A percentile compares a stretch with the other conserved stretches of the same genome.
Evolutionary conservation across 192 early-diverging fungal genomes (phyloP).

Genomic region (Geranomyces variabilis): DNA sequence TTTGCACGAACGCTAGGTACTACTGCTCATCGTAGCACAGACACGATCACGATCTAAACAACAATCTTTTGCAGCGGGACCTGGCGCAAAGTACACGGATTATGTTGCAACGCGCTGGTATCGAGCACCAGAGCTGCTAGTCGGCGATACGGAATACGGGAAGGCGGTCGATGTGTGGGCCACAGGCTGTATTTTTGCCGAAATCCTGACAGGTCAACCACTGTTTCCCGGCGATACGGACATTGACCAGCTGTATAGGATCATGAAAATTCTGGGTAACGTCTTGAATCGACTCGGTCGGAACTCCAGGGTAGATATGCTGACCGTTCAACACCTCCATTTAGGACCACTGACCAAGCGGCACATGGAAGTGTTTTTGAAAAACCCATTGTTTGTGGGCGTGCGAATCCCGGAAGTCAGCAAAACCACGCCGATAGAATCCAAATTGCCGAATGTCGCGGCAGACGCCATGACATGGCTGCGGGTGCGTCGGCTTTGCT

Average conservation of each 20-base stretch:
- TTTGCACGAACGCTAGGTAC: conserved; percentile 63
- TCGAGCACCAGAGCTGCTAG: conserved; percentile 61
- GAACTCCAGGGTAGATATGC: neutral
- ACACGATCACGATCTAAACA: neutral
- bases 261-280: conserved; percentile 63
- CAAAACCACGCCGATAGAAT: conserved; percentile 59
- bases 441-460: conserved; percentile 55
- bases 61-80: conserved; percentile 51
- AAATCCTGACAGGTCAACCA: conserved; percentile 66
- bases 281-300: neutral
- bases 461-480: conserved; percentile 59
- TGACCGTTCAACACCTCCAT: neutral
- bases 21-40: no score
- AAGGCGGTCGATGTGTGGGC: conserved; percentile 71
- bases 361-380: conserved; percentile 64
- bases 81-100: conserved; percentile 69
- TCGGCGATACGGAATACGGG: conserved; percentile 67
- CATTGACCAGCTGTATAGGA: conserved; percentile 67
- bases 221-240: conserved; percentile 69
- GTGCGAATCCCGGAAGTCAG: conserved; percentile 61
- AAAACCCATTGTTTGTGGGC: conserved; percentile 65
- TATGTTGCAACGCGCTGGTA: conserved; percentile 70
- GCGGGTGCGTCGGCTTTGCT: conserved; percentile 48
- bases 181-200: conserved; percentile 69
- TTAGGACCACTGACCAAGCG: conserved; percentile 59